Evolutionary conservation across 2,329 filamentous ascomycete species (phyloP), one percentile per base, ranked within the genome.

Genomic region (Cytospora leucostoma): DNA sequence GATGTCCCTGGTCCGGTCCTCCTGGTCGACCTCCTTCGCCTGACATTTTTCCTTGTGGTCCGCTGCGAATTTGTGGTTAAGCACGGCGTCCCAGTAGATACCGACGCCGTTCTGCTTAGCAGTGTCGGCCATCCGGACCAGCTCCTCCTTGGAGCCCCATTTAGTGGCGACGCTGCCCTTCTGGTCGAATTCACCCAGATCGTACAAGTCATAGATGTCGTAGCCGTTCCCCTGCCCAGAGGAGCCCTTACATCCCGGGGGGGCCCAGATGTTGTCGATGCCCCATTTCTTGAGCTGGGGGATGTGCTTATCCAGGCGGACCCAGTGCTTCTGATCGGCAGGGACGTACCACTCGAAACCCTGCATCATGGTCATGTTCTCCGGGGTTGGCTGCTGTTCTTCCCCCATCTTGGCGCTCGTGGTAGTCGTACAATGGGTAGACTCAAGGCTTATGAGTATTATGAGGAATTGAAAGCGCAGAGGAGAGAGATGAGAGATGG

Each of bases 61-160:
- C 17, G 88, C 89, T 3, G 84, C 88, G n/a, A 88, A 88, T 72
- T 89, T 90, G 74, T 92, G 89, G 70, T 91, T 92, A 37, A 92
- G 77, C 1, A 92, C 88, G 2, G 88, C 87, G 73, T 92, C 89
- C 84, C 87, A 91, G 68, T 89, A 86, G 1, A 91, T 72, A 0
- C 84, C 84, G 7, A 91, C 79, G 0, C 81, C 84, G 47, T 82
- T 70, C 32, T 84, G 76, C 55, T 84, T 81, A 3, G 87, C 86
- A 8, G 78, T 76, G 32, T 78, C 73, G 11, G 79, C 75, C 51
- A 92, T 74, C 27, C 79, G 77, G 4, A 83, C 64, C 7, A 92
- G 77, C 65, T 91, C 87, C 49, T 85, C 81, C 68, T 85, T 86
- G 4, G 80, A 78, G 4, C 89, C 89, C 88, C 88, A 92, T 80